Conservation (phyloP, 805 yeast species). For the Lipomyces lipofer region DNA sequence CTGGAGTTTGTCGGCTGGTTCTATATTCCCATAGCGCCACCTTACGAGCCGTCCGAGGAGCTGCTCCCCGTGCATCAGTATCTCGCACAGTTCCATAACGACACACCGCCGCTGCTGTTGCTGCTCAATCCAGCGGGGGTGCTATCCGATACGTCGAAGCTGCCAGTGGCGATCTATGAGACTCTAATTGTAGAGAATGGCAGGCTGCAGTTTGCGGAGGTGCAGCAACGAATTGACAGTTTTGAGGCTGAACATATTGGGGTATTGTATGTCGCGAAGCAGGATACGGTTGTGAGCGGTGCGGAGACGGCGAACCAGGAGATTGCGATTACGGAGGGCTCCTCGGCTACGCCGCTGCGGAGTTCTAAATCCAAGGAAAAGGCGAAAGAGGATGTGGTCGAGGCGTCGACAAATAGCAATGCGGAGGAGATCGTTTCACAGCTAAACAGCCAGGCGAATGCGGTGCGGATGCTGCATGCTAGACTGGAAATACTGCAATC, state of each 20-base stretch:
- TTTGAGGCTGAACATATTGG: constrained; percentile 31
- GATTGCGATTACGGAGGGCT: not conserved
- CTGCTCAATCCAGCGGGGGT: constrained; percentile 8
- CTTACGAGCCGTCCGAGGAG: constrained; percentile 30
- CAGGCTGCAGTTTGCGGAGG: constrained; percentile 19
- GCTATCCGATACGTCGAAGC: constrained; percentile 5
- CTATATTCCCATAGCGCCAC: constrained; percentile 29
- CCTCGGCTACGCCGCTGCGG: not conserved
- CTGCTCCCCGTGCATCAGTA: constrained; percentile 21
- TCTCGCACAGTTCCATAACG: constrained; percentile 25
- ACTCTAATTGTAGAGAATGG: constrained; percentile 21
- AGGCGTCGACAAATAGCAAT: not conserved
- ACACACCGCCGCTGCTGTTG: constrained; percentile 26
- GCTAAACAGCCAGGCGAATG: constrained; percentile 32
- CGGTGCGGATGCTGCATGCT: constrained; percentile 33
- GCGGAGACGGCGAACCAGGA: constrained; percentile 2
- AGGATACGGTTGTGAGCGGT: constrained; percentile 17
- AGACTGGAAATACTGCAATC: constrained; percentile 28
- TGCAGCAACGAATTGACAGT: constrained; percentile 22
- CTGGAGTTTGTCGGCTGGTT: constrained; percentile 42
- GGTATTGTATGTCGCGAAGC: constrained; percentile 28
- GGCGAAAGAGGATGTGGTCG: not conserved
- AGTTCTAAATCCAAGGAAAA: not conserved
- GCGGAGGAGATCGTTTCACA: constrained; percentile 26
- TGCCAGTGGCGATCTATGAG: constrained; percentile 27